phyloP scores from a whole-genome alignment of 1,139 yeast species.

The Diutina pseudorugosa region DNA sequence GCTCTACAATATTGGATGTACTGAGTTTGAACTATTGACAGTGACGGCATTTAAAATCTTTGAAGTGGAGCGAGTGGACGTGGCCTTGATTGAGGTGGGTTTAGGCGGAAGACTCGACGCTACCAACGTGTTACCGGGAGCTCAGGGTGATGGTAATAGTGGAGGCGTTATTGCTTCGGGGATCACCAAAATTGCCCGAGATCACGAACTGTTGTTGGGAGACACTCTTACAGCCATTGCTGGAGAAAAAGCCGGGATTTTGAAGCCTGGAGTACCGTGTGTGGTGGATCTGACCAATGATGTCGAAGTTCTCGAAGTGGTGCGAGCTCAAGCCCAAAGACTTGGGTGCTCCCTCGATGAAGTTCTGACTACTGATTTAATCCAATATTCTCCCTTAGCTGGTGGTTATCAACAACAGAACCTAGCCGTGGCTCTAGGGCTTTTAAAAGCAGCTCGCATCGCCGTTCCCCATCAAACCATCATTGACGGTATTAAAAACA shows the following conservation, averaged over 20 bases:
- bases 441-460: slow-evolving; percentile 27
- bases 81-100: slow-evolving; percentile 84
- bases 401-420: slow-evolving; percentile 69
- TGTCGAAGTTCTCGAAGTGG: slow-evolving; percentile 32
- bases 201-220: slow-evolving; percentile 73
- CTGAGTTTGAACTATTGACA: slow-evolving; percentile 79
- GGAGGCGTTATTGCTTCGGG: slow-evolving; percentile 52
- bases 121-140: slow-evolving; percentile 50
- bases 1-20: slow-evolving; percentile 42
- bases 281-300: slow-evolving; percentile 65
- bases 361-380: slow-evolving; percentile 11
- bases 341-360: slow-evolving; percentile 11
- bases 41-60: slow-evolving; percentile 77
- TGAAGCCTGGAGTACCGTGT: slow-evolving; percentile 48
- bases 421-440: slow-evolving; percentile 53
- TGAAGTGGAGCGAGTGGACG: slow-evolving; percentile 40
- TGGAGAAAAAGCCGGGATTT: slow-evolving; percentile 71
- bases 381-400: slow-evolving; percentile 38
- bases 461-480: slow-evolving; percentile 14
- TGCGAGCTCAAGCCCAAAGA: slow-evolving; percentile 14
- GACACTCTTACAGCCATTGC: slow-evolving; percentile 53
- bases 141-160: slow-evolving; percentile 14
- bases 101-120: slow-evolving; percentile 84
- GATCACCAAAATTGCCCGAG: slow-evolving; percentile 75
- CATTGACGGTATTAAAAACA: slow-evolving; percentile 35